Evolutionary conservation across 1,284 basidiomycete species (phyloP).

Genomic region (Pseudozyma sp.): DNA sequence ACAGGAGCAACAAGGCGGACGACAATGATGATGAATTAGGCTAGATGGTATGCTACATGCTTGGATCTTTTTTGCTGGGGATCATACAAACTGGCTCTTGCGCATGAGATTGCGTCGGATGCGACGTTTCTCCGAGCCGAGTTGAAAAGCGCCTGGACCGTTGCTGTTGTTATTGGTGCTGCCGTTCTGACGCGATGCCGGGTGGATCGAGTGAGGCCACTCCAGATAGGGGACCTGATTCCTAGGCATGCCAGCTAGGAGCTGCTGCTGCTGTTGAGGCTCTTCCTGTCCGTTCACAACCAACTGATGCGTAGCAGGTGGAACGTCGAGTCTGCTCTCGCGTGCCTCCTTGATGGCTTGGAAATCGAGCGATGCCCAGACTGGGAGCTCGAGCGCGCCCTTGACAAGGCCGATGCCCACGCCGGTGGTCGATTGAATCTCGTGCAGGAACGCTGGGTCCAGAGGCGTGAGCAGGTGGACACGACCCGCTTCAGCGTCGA

Average conservation of each 20-base stretch:
- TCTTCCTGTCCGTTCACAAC: background rate
- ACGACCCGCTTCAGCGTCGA: slow-evolving; percentile 38
- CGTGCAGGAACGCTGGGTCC: slow-evolving; percentile 72
- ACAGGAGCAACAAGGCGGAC: too few relatives aligned
- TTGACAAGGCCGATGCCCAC: slow-evolving; percentile 80
- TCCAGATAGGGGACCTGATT: slow-evolving; percentile 82
- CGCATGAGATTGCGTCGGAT: slow-evolving; percentile 90
- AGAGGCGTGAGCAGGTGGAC: slow-evolving; percentile 62
- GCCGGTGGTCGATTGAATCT: background rate
- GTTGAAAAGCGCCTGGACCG: slow-evolving; percentile 4
- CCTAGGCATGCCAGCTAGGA: slow-evolving; percentile 74
- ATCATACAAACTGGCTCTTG: slow-evolving; percentile 39
- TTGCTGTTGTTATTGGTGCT: slow-evolving; percentile 11
- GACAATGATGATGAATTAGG: too few relatives aligned
- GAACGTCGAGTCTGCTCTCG: slow-evolving; percentile 34
- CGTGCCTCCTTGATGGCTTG: slow-evolving; percentile 61
- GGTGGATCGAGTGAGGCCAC: slow-evolving; percentile 77
- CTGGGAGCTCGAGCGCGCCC: slow-evolving; percentile 86
- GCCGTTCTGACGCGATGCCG: slow-evolving; percentile 22
- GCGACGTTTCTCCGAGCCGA: slow-evolving; percentile 78
- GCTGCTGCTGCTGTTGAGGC: slow-evolving; percentile 22
- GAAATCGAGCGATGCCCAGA: slow-evolving; percentile 88
- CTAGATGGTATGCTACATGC: background rate
- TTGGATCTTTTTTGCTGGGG: background rate
- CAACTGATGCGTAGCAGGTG: background rate